These are phyloP conservation scores for Drechslerella dactyloides DNA, from an alignment of 2,329 filamentous ascomycete species.

Conservation along the genomic window DNA sequence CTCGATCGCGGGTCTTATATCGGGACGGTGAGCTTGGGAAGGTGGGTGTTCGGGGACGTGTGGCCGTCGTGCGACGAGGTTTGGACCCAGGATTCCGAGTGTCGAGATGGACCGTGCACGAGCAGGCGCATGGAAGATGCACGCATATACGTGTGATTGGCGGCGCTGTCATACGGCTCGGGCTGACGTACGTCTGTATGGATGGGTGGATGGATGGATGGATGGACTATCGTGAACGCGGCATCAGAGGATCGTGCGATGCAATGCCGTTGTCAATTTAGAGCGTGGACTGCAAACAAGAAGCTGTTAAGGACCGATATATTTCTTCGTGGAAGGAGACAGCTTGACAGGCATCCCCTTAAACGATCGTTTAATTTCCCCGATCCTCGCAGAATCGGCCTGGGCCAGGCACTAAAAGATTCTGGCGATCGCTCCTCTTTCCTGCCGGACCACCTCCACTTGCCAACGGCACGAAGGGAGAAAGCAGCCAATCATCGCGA, in stretches of 20 bases:
- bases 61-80: too few relatives aligned
- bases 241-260: too few relatives aligned
- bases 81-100: too few relatives aligned
- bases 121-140: too few relatives aligned
- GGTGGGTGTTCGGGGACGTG: too few relatives aligned
- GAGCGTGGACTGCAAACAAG: background rate
- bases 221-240: background rate
- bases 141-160: too few relatives aligned
- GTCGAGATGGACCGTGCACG: too few relatives aligned
- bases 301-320: slow-evolving; percentile 9
- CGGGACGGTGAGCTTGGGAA: background rate
- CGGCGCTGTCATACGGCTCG: too few relatives aligned
- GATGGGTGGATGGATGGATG: slow-evolving; percentile 7
- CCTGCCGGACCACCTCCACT: slow-evolving; percentile 20
- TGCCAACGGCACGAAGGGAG: slow-evolving; percentile 8
- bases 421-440: slow-evolving; percentile 35
- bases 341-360: slow-evolving; percentile 41
- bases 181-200: background rate
- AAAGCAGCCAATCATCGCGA: slow-evolving; percentile 24
- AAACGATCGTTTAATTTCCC: slow-evolving; percentile 51
- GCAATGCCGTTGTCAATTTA: too few relatives aligned
- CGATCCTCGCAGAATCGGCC: slow-evolving; percentile 26
- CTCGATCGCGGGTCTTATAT: background rate
- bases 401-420: slow-evolving; percentile 18
- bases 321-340: slow-evolving; percentile 4